Percentiles rank a stretch among this genome's conserved stretches.
Conservation (phyloP, 192 early-diverging fungal species). For the Coemansia sp. region DNA sequence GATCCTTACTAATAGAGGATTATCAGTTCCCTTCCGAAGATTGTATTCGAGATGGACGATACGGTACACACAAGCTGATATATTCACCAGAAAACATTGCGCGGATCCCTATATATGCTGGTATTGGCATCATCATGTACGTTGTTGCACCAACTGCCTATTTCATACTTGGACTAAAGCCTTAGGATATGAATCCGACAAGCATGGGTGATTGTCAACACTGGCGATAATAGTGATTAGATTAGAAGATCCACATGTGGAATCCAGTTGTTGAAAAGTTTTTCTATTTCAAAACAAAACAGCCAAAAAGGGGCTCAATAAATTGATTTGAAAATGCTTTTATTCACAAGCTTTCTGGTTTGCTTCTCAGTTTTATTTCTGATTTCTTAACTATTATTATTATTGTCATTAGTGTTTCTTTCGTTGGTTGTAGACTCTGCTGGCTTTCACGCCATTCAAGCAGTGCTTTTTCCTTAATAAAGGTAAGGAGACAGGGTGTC, state of each 20-base stretch:
- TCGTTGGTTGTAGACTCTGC: neutral
- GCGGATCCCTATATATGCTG: conserved; percentile 50
- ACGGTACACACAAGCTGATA: conserved; percentile 48
- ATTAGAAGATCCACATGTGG: too few relatives aligned
- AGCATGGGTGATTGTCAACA: too few relatives aligned
- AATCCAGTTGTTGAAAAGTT: neutral
- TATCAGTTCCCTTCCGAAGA: conserved; percentile 18
- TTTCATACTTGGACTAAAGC: conserved; percentile 29
- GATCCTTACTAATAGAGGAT: neutral
- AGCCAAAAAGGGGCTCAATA: too few relatives aligned
- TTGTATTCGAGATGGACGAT: conserved; percentile 26
- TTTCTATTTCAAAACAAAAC: neutral
- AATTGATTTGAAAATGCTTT: too few relatives aligned
- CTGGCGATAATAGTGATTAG: too few relatives aligned
- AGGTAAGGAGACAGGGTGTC: neutral
- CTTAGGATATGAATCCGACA: neutral
- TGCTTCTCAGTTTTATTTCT: too few relatives aligned
- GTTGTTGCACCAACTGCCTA: conserved; percentile 28
- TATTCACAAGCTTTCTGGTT: too few relatives aligned
- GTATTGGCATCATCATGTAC: conserved; percentile 34
- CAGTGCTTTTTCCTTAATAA: neutral
- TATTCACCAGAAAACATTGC: conserved; percentile 47
- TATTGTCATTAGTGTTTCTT: neutral
- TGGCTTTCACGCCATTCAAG: too few relatives aligned
- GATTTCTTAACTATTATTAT: neutral